Base-by-base conservation (phyloP, 2,329 filamentous ascomycete species). In the Trichoderma koningii region DNA sequence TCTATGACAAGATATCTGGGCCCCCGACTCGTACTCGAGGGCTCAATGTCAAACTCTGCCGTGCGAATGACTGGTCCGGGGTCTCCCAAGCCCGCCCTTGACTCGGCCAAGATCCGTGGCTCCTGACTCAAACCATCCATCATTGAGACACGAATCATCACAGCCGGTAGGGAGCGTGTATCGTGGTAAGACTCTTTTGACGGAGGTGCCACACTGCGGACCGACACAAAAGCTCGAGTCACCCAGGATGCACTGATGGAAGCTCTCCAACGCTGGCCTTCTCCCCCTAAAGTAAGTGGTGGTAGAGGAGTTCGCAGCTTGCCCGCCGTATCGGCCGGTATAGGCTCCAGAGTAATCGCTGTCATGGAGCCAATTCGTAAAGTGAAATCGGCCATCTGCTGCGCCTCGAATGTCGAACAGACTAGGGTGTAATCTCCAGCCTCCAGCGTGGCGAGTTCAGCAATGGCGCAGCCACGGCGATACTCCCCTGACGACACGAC, bases 401-500 rank as follows among this genome's bases (percentile, higher is more conserved):
- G 89, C 0, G 89, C 84, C 68, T 96, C 92, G 74, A 96, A 98
- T 0, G 94, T 96, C 2, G 92, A 97, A 74, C 90, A 94, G 7
- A 97, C 89, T 64, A 97, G 83, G 0, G 92, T 97, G 76, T 98
- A 99, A 0, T 82, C 82, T 0, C 94, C 94, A 0, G 86, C 79
- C 45, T 88, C 86, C 19, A 97, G 78, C 21, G 79, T 68, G 72
- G 71, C 75, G 69, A 85, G 78, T 67, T 91, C 85, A 3, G 89
- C 88, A 38, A 93, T 81, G 4, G 91, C 90, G 73, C 90, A 91
- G 30, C 90, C 90, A 30, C 89, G 87, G 55, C 91, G 88, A 76
- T 99, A 97, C 70, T 97, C 92, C n/a, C 91, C 91, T 41, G 92
- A 96, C 64, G 92, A 89, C 23, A 86, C 85, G 26, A 96, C 84